Conservation (phyloP, 192 early-diverging fungal species). For the Neocallimastix lanati region DNA sequence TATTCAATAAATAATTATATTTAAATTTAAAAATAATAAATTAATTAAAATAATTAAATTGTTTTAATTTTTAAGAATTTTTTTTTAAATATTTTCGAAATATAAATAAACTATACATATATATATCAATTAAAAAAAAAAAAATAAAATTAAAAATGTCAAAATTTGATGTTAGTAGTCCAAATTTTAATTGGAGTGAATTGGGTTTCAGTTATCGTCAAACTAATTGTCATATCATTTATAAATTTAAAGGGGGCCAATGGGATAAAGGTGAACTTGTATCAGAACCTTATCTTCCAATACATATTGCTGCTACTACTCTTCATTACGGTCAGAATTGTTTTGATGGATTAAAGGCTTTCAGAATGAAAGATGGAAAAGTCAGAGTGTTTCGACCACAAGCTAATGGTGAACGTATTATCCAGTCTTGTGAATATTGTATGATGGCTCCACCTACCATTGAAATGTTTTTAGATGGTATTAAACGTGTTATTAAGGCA, state of each 20-base stretch:
- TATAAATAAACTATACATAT: too few species aligned
- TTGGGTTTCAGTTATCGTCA: conserved; percentile 47
- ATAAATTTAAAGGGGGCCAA: conserved; percentile 31
- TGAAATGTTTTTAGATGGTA: conserved; percentile 41
- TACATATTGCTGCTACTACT: conserved; percentile 45
- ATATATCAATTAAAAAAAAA: too few species aligned
- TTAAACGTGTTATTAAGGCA: conserved; percentile 25
- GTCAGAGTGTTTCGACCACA: conserved; percentile 54
- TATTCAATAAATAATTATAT: too few species aligned
- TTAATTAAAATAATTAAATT: too few species aligned
- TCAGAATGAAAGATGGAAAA: conserved; percentile 43
- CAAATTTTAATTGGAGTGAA: conserved; percentile 35
- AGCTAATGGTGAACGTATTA: conserved; percentile 42
- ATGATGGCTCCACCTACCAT: conserved; percentile 39
- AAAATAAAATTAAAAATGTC: too few species aligned
- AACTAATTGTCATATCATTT: conserved; percentile 42
- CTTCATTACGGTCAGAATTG: conserved; percentile 60
- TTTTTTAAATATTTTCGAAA: too few species aligned
- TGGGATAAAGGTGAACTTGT: conserved; percentile 43
- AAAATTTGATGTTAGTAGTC: neutral
- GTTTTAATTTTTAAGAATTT: too few species aligned
- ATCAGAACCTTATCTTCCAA: conserved; percentile 26
- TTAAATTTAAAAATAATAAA: too few species aligned
- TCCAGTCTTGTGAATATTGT: conserved; percentile 22
- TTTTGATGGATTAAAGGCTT: conserved; percentile 71